Evolutionary conservation across 2,329 filamentous ascomycete species (phyloP), one percentile per base, ranked within the genome.

Genomic region (Ascochyta clinopodiicola): DNA sequence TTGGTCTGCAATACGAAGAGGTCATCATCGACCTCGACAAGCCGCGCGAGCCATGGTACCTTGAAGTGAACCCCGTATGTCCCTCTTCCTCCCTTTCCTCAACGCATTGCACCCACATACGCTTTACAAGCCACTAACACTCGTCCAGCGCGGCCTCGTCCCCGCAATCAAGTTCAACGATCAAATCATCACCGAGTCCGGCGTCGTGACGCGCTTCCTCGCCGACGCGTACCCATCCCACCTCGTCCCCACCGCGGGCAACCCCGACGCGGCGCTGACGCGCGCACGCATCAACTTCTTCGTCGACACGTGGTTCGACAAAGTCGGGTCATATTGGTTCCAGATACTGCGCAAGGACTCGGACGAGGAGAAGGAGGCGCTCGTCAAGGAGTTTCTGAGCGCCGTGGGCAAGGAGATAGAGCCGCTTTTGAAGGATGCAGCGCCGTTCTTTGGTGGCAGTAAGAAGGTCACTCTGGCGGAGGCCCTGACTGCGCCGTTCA

Each of bases 251-350:
- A 76, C 81, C 0, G 80, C 83, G 1, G 79, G 79, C 12, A 73
- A 79, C 12, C 81, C 80, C 0, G 84, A 81, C 0, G 78, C 76
- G 31, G 84, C 90, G 0, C 77, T 92, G 22, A 72, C 77, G 44
- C 83, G 91, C 31, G 90, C 90, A 0, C 82, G 84, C 50, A 84
- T 92, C 64, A 81, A 79, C 56, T 90, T 91, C 75, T 93, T 95
- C 69, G 84, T 85, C 39, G 89, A 92, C 64, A 82, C 89, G 0
- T 92, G 83, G 80, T 79, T 83, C 62, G 81, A 75, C 68, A 91
- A 91, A 71, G 80, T 87, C 46, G 79, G 82, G 7, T 64, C 77
- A 0, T 70, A 77, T 36, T 73, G 83, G 32, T 78, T 79, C 57
- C 80, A 81, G 56, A 70, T 80, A 12, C 57, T 80, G 51, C 79